A percentile compares a stretch with the other conserved stretches of the same genome.
Conservation (phyloP, 2,329 filamentous ascomycete genomes). For the Alternaria ethzedia region DNA sequence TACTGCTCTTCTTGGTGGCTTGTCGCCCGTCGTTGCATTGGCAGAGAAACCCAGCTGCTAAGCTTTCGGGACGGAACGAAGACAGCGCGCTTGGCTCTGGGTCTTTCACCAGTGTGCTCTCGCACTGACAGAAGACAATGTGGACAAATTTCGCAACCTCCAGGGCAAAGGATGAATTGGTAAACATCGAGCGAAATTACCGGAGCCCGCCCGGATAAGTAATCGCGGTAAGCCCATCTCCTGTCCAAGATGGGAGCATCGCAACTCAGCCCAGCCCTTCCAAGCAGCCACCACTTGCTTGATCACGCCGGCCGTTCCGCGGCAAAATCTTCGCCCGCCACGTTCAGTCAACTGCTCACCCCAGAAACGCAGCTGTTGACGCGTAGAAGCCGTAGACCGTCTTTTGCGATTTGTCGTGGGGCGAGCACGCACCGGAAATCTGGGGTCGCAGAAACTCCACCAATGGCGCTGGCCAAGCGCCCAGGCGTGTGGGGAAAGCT, state of each 20-base stretch:
- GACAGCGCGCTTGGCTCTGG: neutral
- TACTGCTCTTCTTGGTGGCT: neutral
- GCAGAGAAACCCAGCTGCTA: neutral
- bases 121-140: too few species aligned
- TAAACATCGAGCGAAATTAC: too few species aligned
- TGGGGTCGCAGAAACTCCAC: constrained; percentile 27
- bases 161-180: too few species aligned
- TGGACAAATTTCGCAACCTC: too few species aligned
- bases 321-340: neutral
- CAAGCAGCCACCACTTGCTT: neutral
- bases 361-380: neutral
- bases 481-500: constrained; percentile 18
- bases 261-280: neutral
- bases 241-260: neutral
- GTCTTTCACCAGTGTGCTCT: neutral
- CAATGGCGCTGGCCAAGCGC: constrained; percentile 25
- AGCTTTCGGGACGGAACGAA: neutral
- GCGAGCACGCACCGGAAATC: neutral
- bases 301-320: neutral
- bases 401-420: neutral
- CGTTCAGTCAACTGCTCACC: neutral
- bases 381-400: neutral
- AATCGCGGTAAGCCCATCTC: neutral
- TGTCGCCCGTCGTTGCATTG: neutral
- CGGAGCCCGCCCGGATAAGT: neutral